Percentiles rank a stretch among this genome's conserved stretches.
These are phyloP conservation scores for Stereocaulon alpinum DNA, from an alignment of 495 filamentous ascomycete genomes.

Conservation along the genomic window DNA sequence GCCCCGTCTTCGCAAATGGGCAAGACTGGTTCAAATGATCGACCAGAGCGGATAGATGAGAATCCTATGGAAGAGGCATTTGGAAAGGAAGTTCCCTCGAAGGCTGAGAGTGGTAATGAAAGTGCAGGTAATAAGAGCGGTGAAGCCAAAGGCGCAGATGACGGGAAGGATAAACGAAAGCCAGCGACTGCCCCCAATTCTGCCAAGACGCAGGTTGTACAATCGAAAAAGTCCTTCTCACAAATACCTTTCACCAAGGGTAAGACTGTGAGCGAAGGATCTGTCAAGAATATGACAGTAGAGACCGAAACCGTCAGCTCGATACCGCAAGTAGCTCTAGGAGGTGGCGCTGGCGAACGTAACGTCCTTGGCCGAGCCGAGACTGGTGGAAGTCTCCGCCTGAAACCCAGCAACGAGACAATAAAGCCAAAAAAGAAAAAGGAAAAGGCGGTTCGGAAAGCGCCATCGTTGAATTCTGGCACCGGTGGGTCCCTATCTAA, in stretches of 20 bases:
- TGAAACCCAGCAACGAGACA: constrained; percentile 84
- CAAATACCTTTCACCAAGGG: constrained; percentile 39
- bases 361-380: constrained; percentile 42
- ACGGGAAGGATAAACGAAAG: constrained; percentile 25
- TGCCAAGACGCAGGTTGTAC: constrained; percentile 29
- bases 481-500: constrained; percentile 51
- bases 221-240: constrained; percentile 37
- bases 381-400: constrained; percentile 62
- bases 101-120: constrained; percentile 40
- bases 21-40: constrained; percentile 14
- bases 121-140: constrained; percentile 39
- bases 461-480: constrained; percentile 56
- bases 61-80: constrained; percentile 30
- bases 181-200: constrained; percentile 19
- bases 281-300: constrained; percentile 88
- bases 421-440: constrained; percentile 88
- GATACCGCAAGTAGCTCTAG: constrained; percentile 77
- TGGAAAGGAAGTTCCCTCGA: constrained; percentile 28
- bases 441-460: constrained; percentile 65
- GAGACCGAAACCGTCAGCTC: constrained; percentile 94
- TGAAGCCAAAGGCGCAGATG: constrained; percentile 28
- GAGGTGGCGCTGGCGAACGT: constrained; percentile 54
- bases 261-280: constrained; percentile 57
- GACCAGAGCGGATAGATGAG: constrained; percentile 21
- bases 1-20: constrained; percentile 21